Conservation (phyloP, 1,284 basidiomycete species). For the Marasmius tenuissimus region DNA sequence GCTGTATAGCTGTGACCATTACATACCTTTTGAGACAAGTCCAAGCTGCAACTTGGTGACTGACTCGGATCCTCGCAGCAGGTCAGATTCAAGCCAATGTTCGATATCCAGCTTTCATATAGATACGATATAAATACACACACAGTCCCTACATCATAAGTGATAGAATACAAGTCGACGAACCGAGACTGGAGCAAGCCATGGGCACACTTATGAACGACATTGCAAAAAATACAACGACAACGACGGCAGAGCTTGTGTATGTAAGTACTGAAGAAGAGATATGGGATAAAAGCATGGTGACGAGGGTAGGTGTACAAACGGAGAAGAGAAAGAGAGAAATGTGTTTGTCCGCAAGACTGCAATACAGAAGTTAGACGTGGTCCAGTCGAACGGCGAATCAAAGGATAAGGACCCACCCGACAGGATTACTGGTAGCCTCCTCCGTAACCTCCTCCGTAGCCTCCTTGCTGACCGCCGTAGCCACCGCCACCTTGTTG, state of each 20-base stretch:
- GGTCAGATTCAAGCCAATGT: too few relatives aligned
- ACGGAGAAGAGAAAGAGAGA: background rate
- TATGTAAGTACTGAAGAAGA: background rate
- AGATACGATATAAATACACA: conserved; percentile 15
- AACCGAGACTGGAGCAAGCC: conserved; percentile 32
- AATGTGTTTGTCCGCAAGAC: background rate
- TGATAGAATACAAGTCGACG: conserved; percentile 44
- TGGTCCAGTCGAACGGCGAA: conserved; percentile 18
- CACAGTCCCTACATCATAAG: conserved; percentile 21
- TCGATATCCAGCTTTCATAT: background rate
- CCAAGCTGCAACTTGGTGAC: too few relatives aligned
- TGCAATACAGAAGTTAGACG: background rate
- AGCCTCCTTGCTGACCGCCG: conserved; percentile 14
- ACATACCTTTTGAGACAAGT: too few relatives aligned
- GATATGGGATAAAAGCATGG: background rate
- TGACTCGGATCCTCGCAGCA: too few relatives aligned
- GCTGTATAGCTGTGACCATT: too few relatives aligned
- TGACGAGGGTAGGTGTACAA: background rate
- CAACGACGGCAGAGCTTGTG: conserved; percentile 27
- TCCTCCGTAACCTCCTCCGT: conserved; percentile 11
- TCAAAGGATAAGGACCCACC: conserved; percentile 2
- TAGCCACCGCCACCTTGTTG: conserved; percentile 25
- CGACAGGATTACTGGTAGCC: conserved; percentile 5
- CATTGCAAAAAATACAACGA: conserved; percentile 32
- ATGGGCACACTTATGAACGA: conserved; percentile 33